These are phyloP conservation scores for Aspergillus phoenicis DNA, from an alignment of 2,329 filamentous ascomycete genomes.

Conservation along the genomic window DNA sequence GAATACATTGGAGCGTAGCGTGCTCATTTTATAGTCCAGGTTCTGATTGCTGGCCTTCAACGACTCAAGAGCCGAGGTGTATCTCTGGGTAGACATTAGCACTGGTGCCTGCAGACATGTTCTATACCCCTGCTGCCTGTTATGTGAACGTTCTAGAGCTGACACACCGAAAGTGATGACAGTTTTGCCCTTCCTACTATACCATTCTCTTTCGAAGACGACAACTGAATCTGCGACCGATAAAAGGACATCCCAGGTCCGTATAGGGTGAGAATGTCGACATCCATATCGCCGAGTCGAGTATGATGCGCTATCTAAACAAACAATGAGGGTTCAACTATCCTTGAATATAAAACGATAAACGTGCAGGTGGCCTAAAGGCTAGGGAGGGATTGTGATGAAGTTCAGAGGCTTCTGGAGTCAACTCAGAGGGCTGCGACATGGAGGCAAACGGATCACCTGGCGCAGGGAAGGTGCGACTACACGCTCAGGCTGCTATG, in stretches of 20 bases:
- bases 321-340: conserved; percentile 13
- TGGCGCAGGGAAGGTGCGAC: conserved; percentile 1
- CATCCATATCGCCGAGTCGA: conserved; percentile 17
- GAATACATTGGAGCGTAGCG: conserved; percentile 23
- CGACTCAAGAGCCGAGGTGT: conserved; percentile 22
- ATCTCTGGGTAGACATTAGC: conserved; percentile 18
- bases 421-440: background rate
- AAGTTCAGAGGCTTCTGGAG: background rate
- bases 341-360: conserved; percentile 18
- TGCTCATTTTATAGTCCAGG: conserved; percentile 28
- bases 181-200: background rate
- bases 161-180: conserved; percentile 20
- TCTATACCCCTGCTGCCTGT: background rate
- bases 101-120: background rate
- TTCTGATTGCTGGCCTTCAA: conserved; percentile 31
- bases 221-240: conserved; percentile 13
- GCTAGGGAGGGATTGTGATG: conserved; percentile 13
- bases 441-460: background rate
- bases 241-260: conserved; percentile 29
- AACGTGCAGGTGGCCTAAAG: conserved; percentile 13
- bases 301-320: conserved; percentile 7
- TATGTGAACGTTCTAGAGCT: background rate
- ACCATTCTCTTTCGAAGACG: background rate
- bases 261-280: conserved; percentile 19
- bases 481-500: background rate